Base-by-base conservation (phyloP, 1,139 yeast species). In the Komagataea norvegica region DNA sequence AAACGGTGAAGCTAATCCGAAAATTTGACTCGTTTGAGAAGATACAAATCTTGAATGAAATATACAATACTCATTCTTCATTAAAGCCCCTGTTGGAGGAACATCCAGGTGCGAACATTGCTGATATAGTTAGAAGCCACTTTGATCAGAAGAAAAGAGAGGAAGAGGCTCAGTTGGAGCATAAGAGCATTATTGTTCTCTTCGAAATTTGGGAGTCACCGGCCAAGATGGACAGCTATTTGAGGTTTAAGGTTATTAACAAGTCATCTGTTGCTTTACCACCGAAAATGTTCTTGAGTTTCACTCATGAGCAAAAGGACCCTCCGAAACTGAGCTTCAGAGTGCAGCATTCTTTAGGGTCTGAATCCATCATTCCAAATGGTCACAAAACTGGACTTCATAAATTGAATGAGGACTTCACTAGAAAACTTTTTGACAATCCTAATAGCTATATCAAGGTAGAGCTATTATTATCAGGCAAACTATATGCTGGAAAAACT, bases 241-340 rank as follows among this genome's bases (percentile, higher is more conserved):
- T 32, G 15, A 32, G 25, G 19, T 32, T 32, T 29, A 32, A 32
- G 18, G 7, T 32, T 19, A 19, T 32, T 24, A 32, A 32, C 29
- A 32, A 25, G 18, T 19, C 19, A 7, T 18, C n/a, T 5, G 17
- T 7, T 4, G n/a, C 35, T 14, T 15, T 32, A 11, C 29, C 29
- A 5, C 29, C 35, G 14, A 25, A 20, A 25, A 18, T 32, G 35
- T 32, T 13, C 6, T 32, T 32, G 30, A 18, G 25, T 19, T 32
- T 32, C 24, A 19, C 20, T 17, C 25, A 17, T 20, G 18, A 16
- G 13, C 7, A 20, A 13, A 14, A 7, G 19, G 15, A 18, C 18
- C 3, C 9, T 3, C 19, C 17, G 9, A 13, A 6, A n/a, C 14
- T 27, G 15, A 14, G 25, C 3, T 32, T 32, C 14, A 25, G 25